A percentile compares a stretch with the other conserved stretches of the same genome.
These are phyloP conservation scores for Puccinia polysora DNA, from an alignment of 1,284 basidiomycete genomes.

Conservation along the genomic window DNA sequence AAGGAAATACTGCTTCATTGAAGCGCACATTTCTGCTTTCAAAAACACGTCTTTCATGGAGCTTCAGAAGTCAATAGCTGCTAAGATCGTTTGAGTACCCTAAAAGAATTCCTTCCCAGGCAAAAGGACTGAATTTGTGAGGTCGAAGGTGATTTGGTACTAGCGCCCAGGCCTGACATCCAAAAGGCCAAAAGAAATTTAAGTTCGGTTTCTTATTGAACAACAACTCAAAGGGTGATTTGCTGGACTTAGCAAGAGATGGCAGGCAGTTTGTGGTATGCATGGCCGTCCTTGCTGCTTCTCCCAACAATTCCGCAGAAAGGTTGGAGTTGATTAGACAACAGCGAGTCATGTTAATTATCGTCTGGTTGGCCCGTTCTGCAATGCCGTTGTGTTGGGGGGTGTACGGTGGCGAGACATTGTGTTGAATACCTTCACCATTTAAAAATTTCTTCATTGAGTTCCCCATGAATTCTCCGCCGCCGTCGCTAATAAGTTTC, in stretches of 20 bases:
- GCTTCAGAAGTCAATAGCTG: neutral
- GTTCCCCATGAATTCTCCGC: neutral
- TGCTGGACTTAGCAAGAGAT: neutral
- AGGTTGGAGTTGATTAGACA: neutral
- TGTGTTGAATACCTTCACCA: neutral
- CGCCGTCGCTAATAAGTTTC: slow-evolving; percentile 6
- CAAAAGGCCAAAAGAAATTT: neutral
- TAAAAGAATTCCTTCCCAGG: neutral
- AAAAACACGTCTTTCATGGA: neutral
- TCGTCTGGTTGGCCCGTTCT: neutral
- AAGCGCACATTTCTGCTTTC: neutral
- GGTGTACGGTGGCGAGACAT: neutral
- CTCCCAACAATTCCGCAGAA: neutral
- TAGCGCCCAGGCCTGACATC: neutral
- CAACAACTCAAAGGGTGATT: neutral
- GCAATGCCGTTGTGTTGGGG: slow-evolving; percentile 1
- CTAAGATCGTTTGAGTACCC: neutral
- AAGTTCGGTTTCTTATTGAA: neutral
- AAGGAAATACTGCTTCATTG: neutral
- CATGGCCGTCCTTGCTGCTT: neutral
- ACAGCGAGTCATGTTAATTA: slow-evolving; percentile 5
- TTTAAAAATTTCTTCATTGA: neutral
- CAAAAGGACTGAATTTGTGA: neutral
- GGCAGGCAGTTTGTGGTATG: slow-evolving; percentile 6
- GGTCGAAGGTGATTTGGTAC: neutral